Evolutionary conservation across 768 basidiomycete species (phyloP), one percentile per base, ranked within the genome.

Genomic region (Strobilomyces echinocephalus): DNA sequence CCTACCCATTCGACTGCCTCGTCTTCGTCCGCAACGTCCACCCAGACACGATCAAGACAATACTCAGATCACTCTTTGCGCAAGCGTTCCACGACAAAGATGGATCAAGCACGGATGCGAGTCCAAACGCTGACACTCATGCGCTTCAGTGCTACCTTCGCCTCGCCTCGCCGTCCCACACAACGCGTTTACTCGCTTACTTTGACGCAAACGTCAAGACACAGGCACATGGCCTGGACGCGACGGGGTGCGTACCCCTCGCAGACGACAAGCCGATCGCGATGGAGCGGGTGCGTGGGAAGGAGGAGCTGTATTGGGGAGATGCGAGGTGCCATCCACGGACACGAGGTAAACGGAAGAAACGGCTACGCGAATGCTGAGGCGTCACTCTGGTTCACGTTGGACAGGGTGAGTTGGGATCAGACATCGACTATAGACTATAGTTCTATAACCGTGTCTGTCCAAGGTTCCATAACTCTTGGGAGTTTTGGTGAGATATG

Each of bases 401-500:
- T 30, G 30, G 6, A 9, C 30, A 30, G 90, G 90, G 84, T 87
- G 59, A 20, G 79, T 53, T 1, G 1, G n/a, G n/a, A n/a, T n/a
- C n/a, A n/a, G 24, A 24, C 24, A 24, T 24, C 24, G 24, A 24
- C 24, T 24, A n/a, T n/a, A n/a, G n/a, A n/a, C n/a, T n/a, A 24
- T 4, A 24, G 24, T 24, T 24, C n/a, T n/a, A n/a, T 55, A 47
- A 46, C 41, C 0, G 3, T 4, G 18, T 42, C 16, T 16, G 16
- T 20, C 8, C 36, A 82, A n/a, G 80, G 2, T 90, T 88, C 70
- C 89, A 91, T 64, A 88, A 90, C 54, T 78, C 62, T 14, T 91
- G 90, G 89, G 91, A 93, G 61, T 93, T 93, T 71, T 95, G 91
- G 88, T 85, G 60, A 46, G 72, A 63, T 52, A 18, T 3, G n/a